Conservation (phyloP, 257 asterid species). For the Lycium ferocissimum region DNA sequence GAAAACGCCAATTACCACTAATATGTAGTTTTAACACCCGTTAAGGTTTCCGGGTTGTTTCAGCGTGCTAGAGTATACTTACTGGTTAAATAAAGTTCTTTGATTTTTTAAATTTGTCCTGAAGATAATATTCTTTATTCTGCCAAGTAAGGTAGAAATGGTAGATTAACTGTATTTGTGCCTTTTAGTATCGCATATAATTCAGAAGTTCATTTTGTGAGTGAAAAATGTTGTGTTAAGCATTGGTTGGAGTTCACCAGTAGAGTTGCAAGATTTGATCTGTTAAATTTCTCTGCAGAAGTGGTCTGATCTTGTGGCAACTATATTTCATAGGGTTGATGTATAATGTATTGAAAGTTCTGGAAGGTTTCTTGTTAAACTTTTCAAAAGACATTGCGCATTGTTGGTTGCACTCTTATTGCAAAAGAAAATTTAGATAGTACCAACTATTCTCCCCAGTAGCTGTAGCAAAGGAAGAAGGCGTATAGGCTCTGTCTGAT, state of each 20-base stretch:
- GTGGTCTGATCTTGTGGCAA: conserved; percentile 19
- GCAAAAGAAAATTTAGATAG: not conserved
- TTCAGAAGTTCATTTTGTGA: not conserved
- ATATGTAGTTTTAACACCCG: not conserved
- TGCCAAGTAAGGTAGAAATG: not conserved
- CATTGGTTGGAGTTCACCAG: not conserved
- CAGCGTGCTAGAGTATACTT: not conserved
- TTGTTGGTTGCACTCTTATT: not conserved
- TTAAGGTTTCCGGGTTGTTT: not conserved
- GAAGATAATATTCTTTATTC: not conserved
- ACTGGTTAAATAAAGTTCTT: not conserved
- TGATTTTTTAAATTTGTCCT: not conserved
- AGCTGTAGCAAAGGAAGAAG: too few species aligned
- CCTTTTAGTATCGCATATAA: not conserved
- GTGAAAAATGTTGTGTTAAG: not conserved
- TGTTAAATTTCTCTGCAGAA: not conserved
- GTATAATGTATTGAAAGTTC: not conserved
- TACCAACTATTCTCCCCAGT: not conserved
- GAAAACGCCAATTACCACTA: not conserved
- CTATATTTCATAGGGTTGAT: not conserved
- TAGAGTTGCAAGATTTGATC: not conserved
- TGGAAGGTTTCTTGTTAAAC: not conserved
- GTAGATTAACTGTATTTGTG: not conserved
- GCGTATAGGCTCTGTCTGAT: too few species aligned
- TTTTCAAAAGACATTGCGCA: not conserved